Evolutionary conservation across 1,284 basidiomycete species (phyloP).

Genomic region (Leucoagaricus sp.): DNA sequence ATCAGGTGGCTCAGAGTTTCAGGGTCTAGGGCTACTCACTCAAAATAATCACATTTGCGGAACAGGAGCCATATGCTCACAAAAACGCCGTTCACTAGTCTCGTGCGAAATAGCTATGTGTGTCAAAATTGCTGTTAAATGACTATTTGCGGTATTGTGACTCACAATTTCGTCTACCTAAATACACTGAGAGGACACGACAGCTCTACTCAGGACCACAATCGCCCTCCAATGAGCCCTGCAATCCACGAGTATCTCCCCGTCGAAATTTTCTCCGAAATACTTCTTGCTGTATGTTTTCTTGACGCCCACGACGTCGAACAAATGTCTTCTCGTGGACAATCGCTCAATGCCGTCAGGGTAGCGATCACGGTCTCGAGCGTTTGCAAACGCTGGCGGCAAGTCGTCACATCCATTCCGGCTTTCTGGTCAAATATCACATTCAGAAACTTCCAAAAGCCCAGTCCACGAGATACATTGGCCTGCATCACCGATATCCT

Average conservation of each 20-base stretch:
- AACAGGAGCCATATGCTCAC: no score
- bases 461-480: not conserved
- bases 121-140: not conserved
- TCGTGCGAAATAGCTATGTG: not conserved
- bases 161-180: not conserved
- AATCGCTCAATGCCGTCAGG: not conserved
- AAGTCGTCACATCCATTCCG: slow-evolving; percentile 14
- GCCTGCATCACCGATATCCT: not conserved
- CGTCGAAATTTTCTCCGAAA: slow-evolving; percentile 3
- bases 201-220: not conserved
- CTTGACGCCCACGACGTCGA: not conserved
- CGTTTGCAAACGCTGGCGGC: slow-evolving; percentile 21
- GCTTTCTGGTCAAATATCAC: slow-evolving; percentile 18
- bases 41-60: no score
- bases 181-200: not conserved
- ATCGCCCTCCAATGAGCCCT: not conserved
- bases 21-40: no score
- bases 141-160: not conserved
- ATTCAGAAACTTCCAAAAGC: slow-evolving; percentile 4
- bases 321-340: slow-evolving; percentile 2
- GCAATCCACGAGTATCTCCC: slow-evolving; percentile 7
- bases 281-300: not conserved
- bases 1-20: no score
- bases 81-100: not conserved
- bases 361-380: slow-evolving; percentile 17